Conservation (phyloP, 2,329 filamentous ascomycete species). For the Trichoderma guizhouense region DNA sequence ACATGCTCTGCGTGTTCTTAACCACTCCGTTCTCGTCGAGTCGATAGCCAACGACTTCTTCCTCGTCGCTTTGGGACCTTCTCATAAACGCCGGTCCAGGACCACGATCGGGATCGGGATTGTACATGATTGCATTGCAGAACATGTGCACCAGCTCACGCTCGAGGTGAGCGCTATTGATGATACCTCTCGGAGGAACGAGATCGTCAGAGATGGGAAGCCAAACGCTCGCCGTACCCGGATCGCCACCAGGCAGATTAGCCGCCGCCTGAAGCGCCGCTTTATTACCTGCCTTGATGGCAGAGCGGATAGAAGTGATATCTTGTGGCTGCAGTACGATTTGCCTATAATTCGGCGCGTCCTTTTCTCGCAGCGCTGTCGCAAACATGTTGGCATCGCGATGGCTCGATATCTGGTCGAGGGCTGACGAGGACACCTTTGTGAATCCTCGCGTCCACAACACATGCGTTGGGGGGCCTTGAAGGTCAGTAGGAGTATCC, state of each 20-base stretch:
- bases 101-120: conserved; percentile 73
- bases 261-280: conserved; percentile 59
- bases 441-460: conserved; percentile 73
- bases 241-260: conserved; percentile 58
- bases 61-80: conserved; percentile 41
- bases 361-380: conserved; percentile 68
- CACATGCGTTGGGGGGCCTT: conserved; percentile 62
- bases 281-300: conserved; percentile 70
- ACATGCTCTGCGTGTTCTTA: conserved; percentile 85
- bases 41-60: conserved; percentile 57
- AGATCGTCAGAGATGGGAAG: conserved; percentile 72
- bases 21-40: conserved; percentile 83
- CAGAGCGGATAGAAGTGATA: conserved; percentile 72
- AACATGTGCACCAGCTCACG: conserved; percentile 96
- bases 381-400: conserved; percentile 78
- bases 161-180: conserved; percentile 90
- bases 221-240: conserved; percentile 55
- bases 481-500: conserved; percentile 45
- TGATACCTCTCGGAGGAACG: conserved; percentile 81
- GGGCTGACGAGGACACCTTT: conserved; percentile 66
- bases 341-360: conserved; percentile 72
- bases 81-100: conserved; percentile 61
- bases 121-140: conserved; percentile 98
- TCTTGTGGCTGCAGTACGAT: conserved; percentile 74
- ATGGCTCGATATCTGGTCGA: conserved; percentile 74